Conservation (phyloP, 2,329 filamentous ascomycete genomes). For the Aspergillus sp. region DNA sequence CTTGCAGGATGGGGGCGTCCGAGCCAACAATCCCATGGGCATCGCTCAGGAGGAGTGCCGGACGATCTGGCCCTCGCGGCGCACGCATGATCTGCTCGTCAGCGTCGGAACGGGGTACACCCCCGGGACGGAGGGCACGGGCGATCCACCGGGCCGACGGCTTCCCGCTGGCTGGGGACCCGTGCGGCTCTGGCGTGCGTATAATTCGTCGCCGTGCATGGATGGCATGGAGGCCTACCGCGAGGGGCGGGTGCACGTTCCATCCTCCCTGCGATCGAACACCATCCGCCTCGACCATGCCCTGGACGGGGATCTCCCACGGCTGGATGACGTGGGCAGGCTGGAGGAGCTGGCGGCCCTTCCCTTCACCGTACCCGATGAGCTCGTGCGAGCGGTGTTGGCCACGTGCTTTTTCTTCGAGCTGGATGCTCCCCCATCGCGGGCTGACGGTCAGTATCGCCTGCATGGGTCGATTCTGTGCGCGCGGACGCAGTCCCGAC, state of each 20-base stretch:
- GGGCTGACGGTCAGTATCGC: conserved; percentile 1
- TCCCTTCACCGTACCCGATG: conserved; percentile 13
- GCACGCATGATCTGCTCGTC: conserved; percentile 19
- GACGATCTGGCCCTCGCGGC: conserved; percentile 20
- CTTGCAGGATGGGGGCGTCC: conserved; percentile 25
- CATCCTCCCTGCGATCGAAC: background rate
- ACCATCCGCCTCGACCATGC: conserved; percentile 13
- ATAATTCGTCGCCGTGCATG: background rate
- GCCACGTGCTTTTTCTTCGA: conserved; percentile 23
- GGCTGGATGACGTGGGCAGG: conserved; percentile 10
- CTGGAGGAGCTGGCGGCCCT: conserved; percentile 10
- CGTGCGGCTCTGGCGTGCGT: background rate
- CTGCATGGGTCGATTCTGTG: background rate
- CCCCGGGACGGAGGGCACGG: background rate
- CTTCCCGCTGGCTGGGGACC: background rate
- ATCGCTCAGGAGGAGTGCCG: conserved; percentile 20
- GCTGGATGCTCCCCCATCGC: conserved; percentile 14
- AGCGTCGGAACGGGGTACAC: conserved; percentile 21
- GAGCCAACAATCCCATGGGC: conserved; percentile 23
- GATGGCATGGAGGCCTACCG: background rate
- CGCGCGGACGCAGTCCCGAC: background rate
- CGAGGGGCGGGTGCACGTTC: background rate
- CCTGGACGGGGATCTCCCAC: conserved; percentile 6
- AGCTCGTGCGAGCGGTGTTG: conserved; percentile 16
- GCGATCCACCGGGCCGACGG: background rate